phyloP scores from a whole-genome alignment of 805 yeast species.

The Candida fluviatilis region DNA sequence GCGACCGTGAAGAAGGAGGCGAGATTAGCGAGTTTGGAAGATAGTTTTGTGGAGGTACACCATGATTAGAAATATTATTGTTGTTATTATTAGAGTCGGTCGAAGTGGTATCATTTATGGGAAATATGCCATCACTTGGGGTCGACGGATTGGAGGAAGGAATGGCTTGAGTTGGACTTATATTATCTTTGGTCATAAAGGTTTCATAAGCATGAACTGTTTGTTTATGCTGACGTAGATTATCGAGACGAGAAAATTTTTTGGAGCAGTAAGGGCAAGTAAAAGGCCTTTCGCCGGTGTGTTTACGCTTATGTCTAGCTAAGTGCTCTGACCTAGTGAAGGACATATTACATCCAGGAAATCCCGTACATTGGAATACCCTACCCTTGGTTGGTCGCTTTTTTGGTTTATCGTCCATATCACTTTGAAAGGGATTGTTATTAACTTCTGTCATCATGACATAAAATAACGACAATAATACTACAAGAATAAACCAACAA shows the following conservation, averaged over 20 bases:
- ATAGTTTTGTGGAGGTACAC: not conserved
- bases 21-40: conserved; percentile 1
- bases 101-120: conserved; percentile 3
- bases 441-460: conserved; percentile 3
- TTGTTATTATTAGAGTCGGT: not conserved
- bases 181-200: conserved; percentile 13
- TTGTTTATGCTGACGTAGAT: conserved; percentile 86
- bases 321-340: conserved; percentile 89
- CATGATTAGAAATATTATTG: not conserved
- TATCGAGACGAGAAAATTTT: conserved; percentile 79
- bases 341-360: conserved; percentile 81
- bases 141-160: conserved; percentile 1
- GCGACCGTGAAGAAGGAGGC: conserved; percentile 7
- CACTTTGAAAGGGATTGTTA: not conserved
- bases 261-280: conserved; percentile 79
- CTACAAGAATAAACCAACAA: too few relatives aligned
- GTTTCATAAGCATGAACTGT: conserved; percentile 51
- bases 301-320: conserved; percentile 88
- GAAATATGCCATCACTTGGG: conserved; percentile 6
- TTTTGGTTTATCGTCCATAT: conserved; percentile 7
- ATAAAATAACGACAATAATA: too few relatives aligned
- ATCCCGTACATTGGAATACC: conserved; percentile 82
- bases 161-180: conserved; percentile 2
- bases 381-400: conserved; percentile 50
- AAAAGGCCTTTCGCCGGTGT: conserved; percentile 93